phyloP scores from a whole-genome alignment of 2,329 filamentous ascomycete genomes.

The Aureobasidium sp. region DNA sequence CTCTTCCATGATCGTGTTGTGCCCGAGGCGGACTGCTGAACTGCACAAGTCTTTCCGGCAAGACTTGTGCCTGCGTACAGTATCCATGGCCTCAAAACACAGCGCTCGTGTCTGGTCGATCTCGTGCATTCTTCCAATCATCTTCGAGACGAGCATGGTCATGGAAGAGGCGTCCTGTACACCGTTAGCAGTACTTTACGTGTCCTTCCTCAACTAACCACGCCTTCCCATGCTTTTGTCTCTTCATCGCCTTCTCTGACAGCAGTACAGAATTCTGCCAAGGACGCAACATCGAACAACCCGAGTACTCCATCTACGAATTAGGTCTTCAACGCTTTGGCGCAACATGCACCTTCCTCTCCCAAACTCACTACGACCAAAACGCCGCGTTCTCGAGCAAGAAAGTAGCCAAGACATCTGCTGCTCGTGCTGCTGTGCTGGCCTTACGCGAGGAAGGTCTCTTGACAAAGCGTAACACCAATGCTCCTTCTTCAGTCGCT shows the following conservation, averaged over 20 bases:
- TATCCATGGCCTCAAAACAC: background rate
- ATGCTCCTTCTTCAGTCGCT: background rate
- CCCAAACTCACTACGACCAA: background rate
- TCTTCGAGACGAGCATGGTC: background rate
- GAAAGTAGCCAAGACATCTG: conserved; percentile 12
- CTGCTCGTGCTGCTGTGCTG: conserved; percentile 15
- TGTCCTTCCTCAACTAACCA: background rate
- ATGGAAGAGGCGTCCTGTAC: background rate
- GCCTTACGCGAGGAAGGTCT: background rate
- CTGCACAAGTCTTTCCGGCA: background rate
- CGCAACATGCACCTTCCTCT: conserved; percentile 8
- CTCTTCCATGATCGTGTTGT: background rate
- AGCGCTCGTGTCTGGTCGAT: background rate
- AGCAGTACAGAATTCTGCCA: conserved; percentile 15
- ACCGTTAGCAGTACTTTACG: background rate
- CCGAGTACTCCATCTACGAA: conserved; percentile 13
- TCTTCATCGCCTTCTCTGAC: background rate
- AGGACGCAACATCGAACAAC: background rate
- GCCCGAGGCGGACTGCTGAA: background rate
- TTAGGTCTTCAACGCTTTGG: conserved; percentile 16
- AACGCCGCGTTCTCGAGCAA: conserved; percentile 11
- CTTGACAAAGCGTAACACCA: background rate
- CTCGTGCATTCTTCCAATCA: background rate
- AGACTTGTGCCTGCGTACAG: background rate
- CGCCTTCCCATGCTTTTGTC: too few relatives aligned